Percentiles rank a stretch among this genome's conserved stretches.
phyloP scores from a whole-genome alignment of 225 moss, liverwort and hornwort genomes.

The Antitrichia curtipendula region DNA sequence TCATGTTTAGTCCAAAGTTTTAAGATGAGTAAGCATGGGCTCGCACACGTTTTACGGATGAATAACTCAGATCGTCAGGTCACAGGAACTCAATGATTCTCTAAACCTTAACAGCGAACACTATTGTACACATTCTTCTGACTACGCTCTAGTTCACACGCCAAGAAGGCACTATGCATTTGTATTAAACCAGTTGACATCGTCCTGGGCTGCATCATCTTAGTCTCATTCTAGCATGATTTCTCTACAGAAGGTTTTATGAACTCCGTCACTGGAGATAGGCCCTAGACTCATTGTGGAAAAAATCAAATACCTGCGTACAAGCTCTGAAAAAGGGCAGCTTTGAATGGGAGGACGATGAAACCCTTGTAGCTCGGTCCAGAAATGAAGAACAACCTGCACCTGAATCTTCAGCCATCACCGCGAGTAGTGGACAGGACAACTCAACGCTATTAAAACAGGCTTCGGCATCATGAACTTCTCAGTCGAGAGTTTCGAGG shows the following conservation, averaged over 20 bases:
- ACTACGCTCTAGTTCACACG: background rate
- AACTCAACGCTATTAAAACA: background rate
- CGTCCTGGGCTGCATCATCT: background rate
- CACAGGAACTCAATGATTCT: background rate
- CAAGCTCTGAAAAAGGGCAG: background rate
- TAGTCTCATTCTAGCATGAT: background rate
- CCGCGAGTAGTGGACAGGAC: background rate
- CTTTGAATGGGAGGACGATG: background rate
- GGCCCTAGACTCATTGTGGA: background rate
- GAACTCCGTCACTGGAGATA: background rate
- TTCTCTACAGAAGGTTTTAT: background rate
- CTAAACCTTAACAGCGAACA: background rate
- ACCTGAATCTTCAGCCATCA: background rate
- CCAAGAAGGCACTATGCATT: background rate
- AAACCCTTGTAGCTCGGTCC: background rate
- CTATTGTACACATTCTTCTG: conserved; percentile 1
- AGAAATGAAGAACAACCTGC: background rate
- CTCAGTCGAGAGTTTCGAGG: background rate
- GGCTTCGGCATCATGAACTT: background rate
- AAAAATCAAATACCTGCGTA: background rate
- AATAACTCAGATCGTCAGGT: background rate
- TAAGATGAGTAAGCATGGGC: background rate
- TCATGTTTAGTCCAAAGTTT: background rate
- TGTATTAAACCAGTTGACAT: background rate
- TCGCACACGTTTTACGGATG: background rate